Base-by-base conservation (phyloP, 352 stramenopile genomes). In the Aphanomyces stellatus region DNA sequence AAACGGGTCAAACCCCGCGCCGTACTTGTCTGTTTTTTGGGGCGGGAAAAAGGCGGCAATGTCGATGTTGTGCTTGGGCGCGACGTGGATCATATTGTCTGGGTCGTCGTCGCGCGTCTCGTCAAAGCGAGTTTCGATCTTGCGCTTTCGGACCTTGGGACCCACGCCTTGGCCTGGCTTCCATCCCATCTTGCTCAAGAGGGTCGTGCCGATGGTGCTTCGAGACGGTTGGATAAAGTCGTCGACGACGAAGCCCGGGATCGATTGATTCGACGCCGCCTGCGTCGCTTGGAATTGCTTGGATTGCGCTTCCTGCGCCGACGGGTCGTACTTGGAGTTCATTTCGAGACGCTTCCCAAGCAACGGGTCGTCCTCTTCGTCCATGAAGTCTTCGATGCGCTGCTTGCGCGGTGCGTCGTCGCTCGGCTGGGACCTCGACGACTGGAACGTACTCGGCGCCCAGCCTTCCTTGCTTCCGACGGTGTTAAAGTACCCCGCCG, bases 401-500 rank as follows among this genome's bases (percentile, higher is more conserved):
- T 96, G 87, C 40, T 80, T 61, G 17, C 79, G 53, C 4, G 70
- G 60, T 7, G 30, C 22, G 11, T 57, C 49, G 7, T 22, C 42
- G 19, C 19, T 24, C 42, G 19, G 56, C 19, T 65, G 71, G 4
- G 57, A 24, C 22, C 90, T 79, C 22, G 90, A 96, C 3, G 88
- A 97, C 6, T 76, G 75, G 69, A 97, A 97, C 15, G 77, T 78
- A 22, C 64, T 74, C 5, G 91, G 91, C 42, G 76, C 74, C 89
- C 90, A 98, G 77, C 91, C 91, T 73, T 96, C 85, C 40, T 90
- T 82, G 31, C 65, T 90, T 40, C 88, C 91, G 4, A 96, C 92
- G n/a, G 90, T 92, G 72, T 98, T 98, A 76, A 87, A 97, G 72
- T 97, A 97, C 33, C 91, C 93, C 35, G 93, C 91, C 10, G 87